These are phyloP conservation scores for bread wheat (Triticum aestivum) DNA, from an alignment of 176 grass and related monocot species.

Conservation along the genomic window IWGSC_CS_RefSeq_v2.1 NC_057808.1:3012413-3012912, in stretches of 20 bases:
- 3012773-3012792: neutral
- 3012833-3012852: neutral
- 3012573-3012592: neutral
- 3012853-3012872: slow-evolving; percentile 21
- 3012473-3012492: neutral
- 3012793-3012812: neutral
- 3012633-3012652: neutral
- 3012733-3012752: slow-evolving; percentile 8
- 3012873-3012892: neutral
- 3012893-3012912: too few relatives aligned
- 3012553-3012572: neutral
- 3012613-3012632: neutral
- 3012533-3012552: neutral
- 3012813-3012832: neutral
- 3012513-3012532: neutral
- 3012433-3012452: neutral
- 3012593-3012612: neutral
- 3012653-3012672: neutral
- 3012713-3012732: neutral
- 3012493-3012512: neutral
- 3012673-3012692: slow-evolving; percentile 14
- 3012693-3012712: neutral
- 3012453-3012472: neutral
- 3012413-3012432: neutral
- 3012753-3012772: neutral